A percentile compares a stretch with the other conserved stretches of the same genome.
phyloP scores from a whole-genome alignment of 305 asterid species.

The Fraxinus greggii region DNA sequence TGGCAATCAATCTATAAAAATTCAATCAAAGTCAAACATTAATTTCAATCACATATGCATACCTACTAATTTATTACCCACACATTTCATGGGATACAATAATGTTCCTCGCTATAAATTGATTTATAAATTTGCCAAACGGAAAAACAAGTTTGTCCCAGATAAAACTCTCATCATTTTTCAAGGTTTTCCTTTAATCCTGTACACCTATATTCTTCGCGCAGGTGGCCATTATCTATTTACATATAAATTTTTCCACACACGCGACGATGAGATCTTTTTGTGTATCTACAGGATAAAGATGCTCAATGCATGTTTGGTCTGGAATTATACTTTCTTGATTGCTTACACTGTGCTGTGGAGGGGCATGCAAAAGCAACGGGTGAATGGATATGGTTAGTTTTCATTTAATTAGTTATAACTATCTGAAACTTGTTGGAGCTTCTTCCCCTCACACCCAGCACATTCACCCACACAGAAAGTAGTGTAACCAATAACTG shows the following conservation, averaged over 20 bases:
- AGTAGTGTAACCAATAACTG: background rate
- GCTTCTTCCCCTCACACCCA: background rate
- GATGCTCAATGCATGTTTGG: slow-evolving; percentile 89
- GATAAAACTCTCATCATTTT: background rate
- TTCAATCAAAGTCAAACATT: background rate
- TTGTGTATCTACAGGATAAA: slow-evolving; percentile 45
- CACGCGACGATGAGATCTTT: background rate
- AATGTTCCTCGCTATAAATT: background rate
- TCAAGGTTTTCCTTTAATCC: background rate
- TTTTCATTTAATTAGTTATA: slow-evolving; percentile 15
- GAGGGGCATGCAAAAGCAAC: slow-evolving; percentile 84
- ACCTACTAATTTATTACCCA: background rate
- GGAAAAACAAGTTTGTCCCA: background rate
- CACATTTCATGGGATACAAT: background rate
- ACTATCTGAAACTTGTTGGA: background rate
- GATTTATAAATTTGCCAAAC: background rate
- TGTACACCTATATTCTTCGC: background rate
- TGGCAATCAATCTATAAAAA: background rate
- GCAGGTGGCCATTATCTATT: background rate
- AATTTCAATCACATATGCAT: background rate
- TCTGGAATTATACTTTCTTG: slow-evolving; percentile 70
- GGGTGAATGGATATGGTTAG: slow-evolving; percentile 91
- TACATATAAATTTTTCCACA: background rate
- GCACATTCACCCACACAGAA: background rate
- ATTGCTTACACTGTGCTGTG: slow-evolving; percentile 70